Percentiles rank a stretch among this genome's conserved stretches.
phyloP scores from a whole-genome alignment of 495 filamentous ascomycete species.

The Staphylotrichum tortipilum region DNA sequence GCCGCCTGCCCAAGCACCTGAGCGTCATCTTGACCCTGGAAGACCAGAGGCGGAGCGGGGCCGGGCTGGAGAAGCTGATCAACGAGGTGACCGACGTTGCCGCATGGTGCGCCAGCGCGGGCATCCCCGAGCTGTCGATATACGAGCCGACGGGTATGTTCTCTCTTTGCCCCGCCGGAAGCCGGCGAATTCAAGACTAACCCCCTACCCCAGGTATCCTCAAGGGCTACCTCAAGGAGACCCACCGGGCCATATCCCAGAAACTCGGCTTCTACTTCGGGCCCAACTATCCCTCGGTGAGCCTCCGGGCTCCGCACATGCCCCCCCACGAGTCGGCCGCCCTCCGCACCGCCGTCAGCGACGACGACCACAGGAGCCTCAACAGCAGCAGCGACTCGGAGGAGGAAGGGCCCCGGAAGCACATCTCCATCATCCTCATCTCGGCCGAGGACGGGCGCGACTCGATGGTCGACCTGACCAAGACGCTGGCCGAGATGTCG shows the following conservation, averaged over 20 bases:
- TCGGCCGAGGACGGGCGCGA: constrained; percentile 83
- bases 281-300: constrained; percentile 52
- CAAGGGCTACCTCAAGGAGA: constrained; percentile 71
- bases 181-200: neutral
- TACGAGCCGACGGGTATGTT: constrained; percentile 87
- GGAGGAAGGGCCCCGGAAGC: constrained; percentile 17
- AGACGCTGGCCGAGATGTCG: constrained; percentile 88
- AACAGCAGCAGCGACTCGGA: constrained; percentile 9
- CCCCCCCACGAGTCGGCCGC: constrained; percentile 42
- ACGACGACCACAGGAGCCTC: neutral
- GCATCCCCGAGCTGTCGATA: constrained; percentile 74
- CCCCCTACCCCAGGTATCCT: constrained; percentile 55
- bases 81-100: constrained; percentile 84
- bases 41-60: constrained; percentile 54
- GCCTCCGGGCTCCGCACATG: constrained; percentile 67
- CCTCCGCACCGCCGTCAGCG: too few relatives aligned
- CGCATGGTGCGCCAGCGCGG: constrained; percentile 83
- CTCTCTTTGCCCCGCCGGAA: neutral
- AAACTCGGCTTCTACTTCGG: constrained; percentile 83
- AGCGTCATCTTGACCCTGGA: constrained; percentile 77
- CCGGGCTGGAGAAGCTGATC: constrained; percentile 68
- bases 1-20: constrained; percentile 69
- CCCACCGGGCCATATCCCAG: constrained; percentile 61
- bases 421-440: constrained; percentile 75
- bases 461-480: constrained; percentile 90